Conservation (phyloP, 768 basidiomycete genomes). For the Leccinum disarticulatum region DNA sequence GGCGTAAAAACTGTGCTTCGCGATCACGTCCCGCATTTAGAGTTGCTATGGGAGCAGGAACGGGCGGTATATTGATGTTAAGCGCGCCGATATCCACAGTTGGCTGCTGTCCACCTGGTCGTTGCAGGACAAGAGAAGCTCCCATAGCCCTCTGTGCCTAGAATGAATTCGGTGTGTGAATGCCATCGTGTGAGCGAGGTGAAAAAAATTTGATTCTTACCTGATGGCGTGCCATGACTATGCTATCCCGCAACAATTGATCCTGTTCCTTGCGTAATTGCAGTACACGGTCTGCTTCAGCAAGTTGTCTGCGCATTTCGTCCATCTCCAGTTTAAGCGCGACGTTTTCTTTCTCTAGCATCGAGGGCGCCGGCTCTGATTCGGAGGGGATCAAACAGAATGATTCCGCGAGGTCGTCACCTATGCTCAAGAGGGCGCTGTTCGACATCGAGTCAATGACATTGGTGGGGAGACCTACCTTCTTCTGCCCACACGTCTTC, state of each 20-base stretch:
- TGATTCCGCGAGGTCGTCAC: conserved; percentile 74
- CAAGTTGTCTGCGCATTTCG: conserved; percentile 54
- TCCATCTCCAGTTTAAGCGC: conserved; percentile 62
- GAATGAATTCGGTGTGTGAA: conserved; percentile 1
- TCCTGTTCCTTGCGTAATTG: conserved; percentile 79
- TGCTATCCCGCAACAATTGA: conserved; percentile 74
- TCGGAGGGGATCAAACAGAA: conserved; percentile 74
- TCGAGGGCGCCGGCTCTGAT: conserved; percentile 46
- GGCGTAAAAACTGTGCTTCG: conserved; percentile 48
- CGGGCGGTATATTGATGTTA: conserved; percentile 55
- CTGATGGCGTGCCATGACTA: conserved; percentile 68
- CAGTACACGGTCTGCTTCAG: conserved; percentile 59
- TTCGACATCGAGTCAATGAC: background rate
- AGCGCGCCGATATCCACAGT: conserved; percentile 54
- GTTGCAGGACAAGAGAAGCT: conserved; percentile 58
- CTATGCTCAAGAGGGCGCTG: conserved; percentile 31
- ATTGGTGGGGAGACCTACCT: conserved; percentile 40
- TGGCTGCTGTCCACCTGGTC: conserved; percentile 35
- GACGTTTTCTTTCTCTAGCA: conserved; percentile 66
- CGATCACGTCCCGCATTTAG: conserved; percentile 56
- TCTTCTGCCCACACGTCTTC: conserved; percentile 63
- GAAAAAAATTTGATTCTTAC: conserved; percentile 35
- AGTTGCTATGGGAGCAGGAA: conserved; percentile 47
- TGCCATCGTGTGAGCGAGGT: background rate
- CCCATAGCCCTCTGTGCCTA: conserved; percentile 83